Conservation (phyloP, 2,329 filamentous ascomycete species). For the Cytospora paraplurivora region DNA sequence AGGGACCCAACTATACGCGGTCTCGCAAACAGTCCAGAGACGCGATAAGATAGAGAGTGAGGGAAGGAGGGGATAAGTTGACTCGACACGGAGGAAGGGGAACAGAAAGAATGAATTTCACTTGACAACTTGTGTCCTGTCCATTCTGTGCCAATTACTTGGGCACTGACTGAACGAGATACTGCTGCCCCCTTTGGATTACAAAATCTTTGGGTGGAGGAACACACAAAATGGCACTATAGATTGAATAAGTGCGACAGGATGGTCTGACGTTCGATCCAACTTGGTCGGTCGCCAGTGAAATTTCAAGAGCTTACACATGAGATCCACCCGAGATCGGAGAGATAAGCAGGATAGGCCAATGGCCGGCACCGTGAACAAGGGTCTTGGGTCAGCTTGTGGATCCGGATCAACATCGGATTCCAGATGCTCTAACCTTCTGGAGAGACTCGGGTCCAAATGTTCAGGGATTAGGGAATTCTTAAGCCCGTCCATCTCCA, state of each 20-base stretch:
- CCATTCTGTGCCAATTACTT: slow-evolving; percentile 23
- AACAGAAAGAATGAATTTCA: slow-evolving; percentile 4
- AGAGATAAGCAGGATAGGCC: neutral
- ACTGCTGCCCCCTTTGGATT: neutral
- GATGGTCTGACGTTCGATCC: slow-evolving; percentile 42
- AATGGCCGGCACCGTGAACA: neutral
- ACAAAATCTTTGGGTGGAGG: neutral
- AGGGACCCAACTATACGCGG: neutral
- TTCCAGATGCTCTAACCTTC: neutral
- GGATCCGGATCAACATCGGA: neutral
- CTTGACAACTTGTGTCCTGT: slow-evolving; percentile 19
- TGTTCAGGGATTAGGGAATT: too few species aligned
- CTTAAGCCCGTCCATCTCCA: too few species aligned
- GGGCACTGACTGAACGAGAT: neutral
- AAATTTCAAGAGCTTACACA: neutral
- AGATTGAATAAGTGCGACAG: neutral
- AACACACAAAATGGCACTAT: neutral
- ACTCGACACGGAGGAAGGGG: neutral
- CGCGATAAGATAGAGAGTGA: neutral
- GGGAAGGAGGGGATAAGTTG: neutral
- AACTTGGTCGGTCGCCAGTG: slow-evolving; percentile 38
- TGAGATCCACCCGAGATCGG: neutral
- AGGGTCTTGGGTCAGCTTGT: neutral
- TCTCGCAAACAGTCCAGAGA: neutral
- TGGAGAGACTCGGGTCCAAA: neutral